Conservation (phyloP, 1,284 basidiomycete genomes). For the Pascua sp. region DNA sequence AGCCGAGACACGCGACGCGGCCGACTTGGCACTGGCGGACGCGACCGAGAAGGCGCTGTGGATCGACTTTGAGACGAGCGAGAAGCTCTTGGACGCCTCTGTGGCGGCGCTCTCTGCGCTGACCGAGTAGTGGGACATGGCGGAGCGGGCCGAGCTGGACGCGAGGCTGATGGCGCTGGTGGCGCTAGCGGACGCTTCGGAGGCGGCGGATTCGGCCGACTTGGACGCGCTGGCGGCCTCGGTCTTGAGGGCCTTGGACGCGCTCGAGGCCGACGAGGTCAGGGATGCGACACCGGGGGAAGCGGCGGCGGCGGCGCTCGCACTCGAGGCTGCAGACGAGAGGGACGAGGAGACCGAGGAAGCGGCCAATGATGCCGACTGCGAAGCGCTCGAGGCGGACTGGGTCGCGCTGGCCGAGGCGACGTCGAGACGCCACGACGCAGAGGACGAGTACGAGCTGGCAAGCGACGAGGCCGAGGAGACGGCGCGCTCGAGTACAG, state of each 20-base stretch:
- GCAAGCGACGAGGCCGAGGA: conserved; percentile 34
- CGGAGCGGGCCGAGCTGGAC: conserved; percentile 33
- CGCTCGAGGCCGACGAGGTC: conserved; percentile 35
- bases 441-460: conserved; percentile 17
- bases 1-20: conserved; percentile 7
- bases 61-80: conserved; percentile 22
- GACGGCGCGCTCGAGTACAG: conserved; percentile 30
- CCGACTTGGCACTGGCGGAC: conserved; percentile 31
- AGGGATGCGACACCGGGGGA: conserved; percentile 35
- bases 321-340: conserved; percentile 37
- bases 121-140: conserved; percentile 35
- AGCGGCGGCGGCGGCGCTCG: conserved; percentile 34
- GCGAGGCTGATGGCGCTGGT: conserved; percentile 47
- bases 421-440: conserved; percentile 35
- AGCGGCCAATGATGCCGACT: conserved; percentile 18
- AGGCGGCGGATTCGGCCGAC: conserved; percentile 38
- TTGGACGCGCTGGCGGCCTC: conserved; percentile 47
- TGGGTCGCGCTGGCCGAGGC: conserved; percentile 26
- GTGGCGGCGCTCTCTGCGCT: conserved; percentile 25
- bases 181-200: conserved; percentile 36
- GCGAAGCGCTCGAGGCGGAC: conserved; percentile 3
- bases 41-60: conserved; percentile 27
- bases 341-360: conserved; percentile 27
- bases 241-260: conserved; percentile 40
- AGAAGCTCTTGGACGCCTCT: conserved; percentile 24